Base-by-base conservation (phyloP, 768 basidiomycete species). In the Boletus insuetus region DNA sequence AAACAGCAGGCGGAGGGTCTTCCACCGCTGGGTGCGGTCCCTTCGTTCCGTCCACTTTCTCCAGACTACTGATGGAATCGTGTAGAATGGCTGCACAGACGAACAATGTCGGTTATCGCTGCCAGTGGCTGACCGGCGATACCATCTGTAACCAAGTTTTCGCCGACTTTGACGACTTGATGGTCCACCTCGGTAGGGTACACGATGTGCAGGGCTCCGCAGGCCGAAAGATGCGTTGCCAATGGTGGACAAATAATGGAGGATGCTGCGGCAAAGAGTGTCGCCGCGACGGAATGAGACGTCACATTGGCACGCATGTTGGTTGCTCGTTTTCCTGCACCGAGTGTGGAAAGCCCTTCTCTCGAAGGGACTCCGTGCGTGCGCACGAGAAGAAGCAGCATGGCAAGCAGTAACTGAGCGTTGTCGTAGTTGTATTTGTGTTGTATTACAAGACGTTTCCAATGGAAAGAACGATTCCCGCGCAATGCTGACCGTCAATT, bases 141-240 rank as follows among this genome's bases (percentile, higher is more conserved):
- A 19, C 8, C 1, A 8, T 2, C 5, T 65, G 64, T 9, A 4
- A 0, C 10, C 16, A 47, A 6, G 2, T 0, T 6, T 64, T 45
- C n/a, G 1, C 6, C 3, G 19, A 19, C 2, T 61, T 64, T 10
- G 4, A 49, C 5, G 37, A 41, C 0, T 32, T 65, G 32, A 49
- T 66, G 3, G 2, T 7, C 8, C 64, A 65, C 20, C 1, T 52
- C 0, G 31, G 29, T 4, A 0, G 0, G 2, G 19, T 2, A 0
- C 64, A 66, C 4, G 57, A 26, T 0, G 49, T 64, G 6, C 54
- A 32, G 2, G 64, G 64, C 0, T 0, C 45, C 0, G 58, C 58
- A 0, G 22, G 0, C 0, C 37, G 32, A 2, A 39, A 2, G 38
- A 1, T 62, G 1, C 1, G 4, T 4, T 64, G 61, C 20, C 31